Conservation (phyloP, 2,329 filamentous ascomycete genomes). For the Hypoxylon sp. region DNA sequence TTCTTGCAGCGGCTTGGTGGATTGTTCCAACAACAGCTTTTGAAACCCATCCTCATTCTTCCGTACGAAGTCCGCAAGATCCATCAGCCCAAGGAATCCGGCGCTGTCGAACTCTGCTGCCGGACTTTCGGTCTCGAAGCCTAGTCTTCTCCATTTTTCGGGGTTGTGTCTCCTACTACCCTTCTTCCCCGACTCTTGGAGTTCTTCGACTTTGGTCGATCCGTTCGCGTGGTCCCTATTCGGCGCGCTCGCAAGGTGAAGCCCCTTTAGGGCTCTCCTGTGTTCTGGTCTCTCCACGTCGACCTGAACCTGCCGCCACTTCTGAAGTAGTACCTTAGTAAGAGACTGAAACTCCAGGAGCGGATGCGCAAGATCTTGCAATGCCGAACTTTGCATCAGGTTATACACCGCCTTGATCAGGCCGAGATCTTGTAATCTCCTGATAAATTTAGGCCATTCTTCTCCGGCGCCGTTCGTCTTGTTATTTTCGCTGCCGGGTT, state of each 20-base stretch:
- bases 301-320: conserved; percentile 86
- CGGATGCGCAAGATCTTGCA: conserved; percentile 90
- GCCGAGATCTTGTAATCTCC: conserved; percentile 88
- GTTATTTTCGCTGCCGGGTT: conserved; percentile 52
- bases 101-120: conserved; percentile 83
- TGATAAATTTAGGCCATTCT: conserved; percentile 97
- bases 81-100: conserved; percentile 96
- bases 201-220: conserved; percentile 49
- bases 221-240: conserved; percentile 47
- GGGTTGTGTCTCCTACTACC: conserved; percentile 79
- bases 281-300: conserved; percentile 90
- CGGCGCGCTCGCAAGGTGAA: conserved; percentile 84
- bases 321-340: conserved; percentile 85
- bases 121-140: conserved; percentile 91
- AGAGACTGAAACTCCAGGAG: conserved; percentile 92
- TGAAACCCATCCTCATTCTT: conserved; percentile 94
- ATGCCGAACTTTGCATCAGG: conserved; percentile 91
- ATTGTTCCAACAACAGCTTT: conserved; percentile 90
- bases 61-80: conserved; percentile 90
- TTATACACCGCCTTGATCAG: conserved; percentile 91
- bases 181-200: conserved; percentile 58
- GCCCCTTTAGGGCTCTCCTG: conserved; percentile 81
- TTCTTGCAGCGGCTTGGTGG: conserved; percentile 72
- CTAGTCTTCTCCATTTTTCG: conserved; percentile 90
- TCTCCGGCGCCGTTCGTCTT: conserved; percentile 56